phyloP scores from a whole-genome alignment of 345 rosid species.

The Balakata baccata region DNA sequence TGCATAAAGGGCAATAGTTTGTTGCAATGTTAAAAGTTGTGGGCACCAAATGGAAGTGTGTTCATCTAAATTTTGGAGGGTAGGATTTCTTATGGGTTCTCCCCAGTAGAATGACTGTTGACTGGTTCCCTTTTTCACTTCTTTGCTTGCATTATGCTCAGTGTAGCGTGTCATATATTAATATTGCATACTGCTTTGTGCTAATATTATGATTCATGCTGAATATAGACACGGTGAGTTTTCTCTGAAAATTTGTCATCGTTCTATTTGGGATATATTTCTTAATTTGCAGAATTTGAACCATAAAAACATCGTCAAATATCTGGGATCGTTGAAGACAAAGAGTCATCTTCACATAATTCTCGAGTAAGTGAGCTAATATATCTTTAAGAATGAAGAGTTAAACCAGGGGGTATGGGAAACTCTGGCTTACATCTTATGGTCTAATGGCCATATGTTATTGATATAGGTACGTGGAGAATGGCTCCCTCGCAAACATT shows the following conservation, averaged over 20 bases:
- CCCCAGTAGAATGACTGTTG: not conserved
- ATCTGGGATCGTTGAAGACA: slow-evolving; percentile 94
- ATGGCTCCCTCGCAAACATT: slow-evolving; percentile 97
- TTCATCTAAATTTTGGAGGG: not conserved
- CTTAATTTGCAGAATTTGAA: slow-evolving; percentile 69
- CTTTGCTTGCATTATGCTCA: not conserved
- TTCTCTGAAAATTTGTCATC: slow-evolving; percentile 1
- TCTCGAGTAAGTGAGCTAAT: slow-evolving; percentile 74
- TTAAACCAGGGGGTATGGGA: not conserved
- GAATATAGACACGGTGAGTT: not conserved
- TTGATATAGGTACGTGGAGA: slow-evolving; percentile 81
- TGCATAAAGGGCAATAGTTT: not conserved
- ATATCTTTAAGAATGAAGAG: slow-evolving; percentile 7
- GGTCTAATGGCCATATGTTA: slow-evolving; percentile 17
- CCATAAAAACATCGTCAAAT: slow-evolving; percentile 97
- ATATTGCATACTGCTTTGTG: not conserved
- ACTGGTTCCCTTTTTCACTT: not conserved
- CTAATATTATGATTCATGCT: not conserved
- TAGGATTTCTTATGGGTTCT: not conserved
- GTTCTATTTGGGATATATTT: slow-evolving; percentile 13
- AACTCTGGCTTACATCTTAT: slow-evolving; percentile 14
- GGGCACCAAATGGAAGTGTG: not conserved
- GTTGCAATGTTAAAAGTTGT: not conserved
- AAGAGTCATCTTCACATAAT: slow-evolving; percentile 92
- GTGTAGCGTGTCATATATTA: not conserved